Base-by-base conservation (phyloP, 1,284 basidiomycete species). In the Mycosarcoma maydis region DNA sequence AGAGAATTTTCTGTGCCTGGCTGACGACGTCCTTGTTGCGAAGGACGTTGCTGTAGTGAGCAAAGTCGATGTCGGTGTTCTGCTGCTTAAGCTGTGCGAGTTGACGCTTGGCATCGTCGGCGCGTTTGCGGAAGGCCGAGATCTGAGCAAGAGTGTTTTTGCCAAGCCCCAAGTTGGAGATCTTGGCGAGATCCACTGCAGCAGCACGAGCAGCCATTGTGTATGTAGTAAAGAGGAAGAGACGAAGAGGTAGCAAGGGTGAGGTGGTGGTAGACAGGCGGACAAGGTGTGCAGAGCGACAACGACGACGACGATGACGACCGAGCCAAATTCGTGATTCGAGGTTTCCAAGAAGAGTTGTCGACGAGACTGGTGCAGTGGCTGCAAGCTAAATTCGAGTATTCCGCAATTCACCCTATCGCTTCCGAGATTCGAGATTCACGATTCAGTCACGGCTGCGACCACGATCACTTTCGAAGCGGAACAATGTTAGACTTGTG, bases 121-220 rank as follows among this genome's bases (percentile, higher is more conserved):
- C 88, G 69, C 96, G 92, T 85, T 96, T 96, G 83, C 96, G 91
- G 90, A 99, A 98, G 39, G 92, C 90, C 83, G 92, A 90, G 60
- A 99, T 88, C 67, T 92, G 85, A 37, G 77, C 76, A 27, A 76
- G 54, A 22, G 81, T 81, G 55, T 80, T 71, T 68, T 82, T 81
- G 56, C 79, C 78, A 45, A 82, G 70, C 45, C 79, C 77, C 30
- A 80, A 57, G 50, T 78, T 72, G 46, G 76, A 61, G 56, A 81
- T 66, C 71, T 78, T 76, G 65, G 76, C 60, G 39, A 81, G 77
- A 52, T 75, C 73, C 29, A 71, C 61, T 43, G 71, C 72, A 55
- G 70, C 73, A 55, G 73, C 59, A 61, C 72, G 72, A 26, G 73
- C 69, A 46, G 75, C 75, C 75, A 77, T 77, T 53, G 33, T 64